phyloP scores from a whole-genome alignment of 2,329 filamentous ascomycete genomes.

The Colletotrichum sp. region DNA sequence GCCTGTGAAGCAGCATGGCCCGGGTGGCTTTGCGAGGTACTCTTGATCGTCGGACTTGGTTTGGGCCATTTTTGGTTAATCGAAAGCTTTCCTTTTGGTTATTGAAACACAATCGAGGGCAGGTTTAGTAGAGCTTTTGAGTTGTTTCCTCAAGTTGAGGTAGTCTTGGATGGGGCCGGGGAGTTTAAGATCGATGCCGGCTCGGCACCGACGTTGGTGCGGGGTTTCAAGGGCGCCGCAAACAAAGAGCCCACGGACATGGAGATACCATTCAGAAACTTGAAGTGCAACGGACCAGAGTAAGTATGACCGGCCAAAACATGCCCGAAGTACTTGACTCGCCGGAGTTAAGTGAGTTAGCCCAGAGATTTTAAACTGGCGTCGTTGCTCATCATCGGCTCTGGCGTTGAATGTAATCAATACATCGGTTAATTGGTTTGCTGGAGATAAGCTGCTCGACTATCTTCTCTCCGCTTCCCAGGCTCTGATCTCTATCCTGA shows the following conservation, averaged over 20 bases:
- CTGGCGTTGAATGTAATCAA: neutral
- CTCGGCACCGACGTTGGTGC: neutral
- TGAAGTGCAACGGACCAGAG: neutral
- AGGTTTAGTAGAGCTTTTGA: neutral
- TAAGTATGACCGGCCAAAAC: neutral
- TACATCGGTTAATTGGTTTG: too few relatives aligned
- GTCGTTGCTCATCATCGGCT: neutral
- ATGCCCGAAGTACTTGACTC: neutral
- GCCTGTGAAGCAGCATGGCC: conserved; percentile 44
- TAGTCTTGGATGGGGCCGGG: neutral
- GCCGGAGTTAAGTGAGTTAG: neutral
- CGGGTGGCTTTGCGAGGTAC: conserved; percentile 37
- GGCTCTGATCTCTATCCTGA: neutral
- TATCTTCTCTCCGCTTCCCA: neutral
- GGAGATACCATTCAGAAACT: neutral
- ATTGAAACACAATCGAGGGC: neutral
- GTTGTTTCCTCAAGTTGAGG: neutral
- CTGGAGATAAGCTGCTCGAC: neutral
- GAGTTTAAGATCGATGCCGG: neutral
- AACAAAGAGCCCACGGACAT: neutral
- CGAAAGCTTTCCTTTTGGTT: neutral
- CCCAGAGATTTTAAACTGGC: neutral
- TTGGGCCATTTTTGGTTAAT: neutral
- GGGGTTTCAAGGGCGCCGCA: neutral
- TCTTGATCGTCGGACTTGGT: neutral